phyloP scores from a whole-genome alignment of 352 stramenopile genomes.

The Pythium aphanidermatum region DNA sequence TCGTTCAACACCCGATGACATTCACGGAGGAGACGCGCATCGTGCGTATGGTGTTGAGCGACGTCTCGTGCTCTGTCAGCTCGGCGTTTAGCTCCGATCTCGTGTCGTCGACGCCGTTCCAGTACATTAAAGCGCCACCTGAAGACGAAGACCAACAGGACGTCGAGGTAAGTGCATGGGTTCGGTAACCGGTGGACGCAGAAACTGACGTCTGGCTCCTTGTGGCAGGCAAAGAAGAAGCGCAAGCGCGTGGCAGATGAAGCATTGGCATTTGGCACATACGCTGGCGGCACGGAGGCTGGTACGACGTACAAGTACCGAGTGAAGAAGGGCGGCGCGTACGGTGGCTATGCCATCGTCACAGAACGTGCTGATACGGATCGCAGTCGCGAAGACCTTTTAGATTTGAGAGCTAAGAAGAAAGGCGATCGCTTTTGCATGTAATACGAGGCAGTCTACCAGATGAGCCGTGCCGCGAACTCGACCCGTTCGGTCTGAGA shows the following conservation, averaged over 20 bases:
- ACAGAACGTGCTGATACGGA: constrained; percentile 64
- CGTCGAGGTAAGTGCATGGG: constrained; percentile 23
- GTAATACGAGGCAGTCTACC: constrained; percentile 22
- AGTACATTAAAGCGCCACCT: constrained; percentile 82
- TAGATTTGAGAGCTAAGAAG: constrained; percentile 82
- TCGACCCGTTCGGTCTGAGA: not conserved
- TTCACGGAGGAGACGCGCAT: constrained; percentile 85
- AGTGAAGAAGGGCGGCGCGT: constrained; percentile 79
- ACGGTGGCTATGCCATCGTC: constrained; percentile 83
- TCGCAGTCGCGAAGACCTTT: constrained; percentile 76
- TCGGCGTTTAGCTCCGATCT: constrained; percentile 87
- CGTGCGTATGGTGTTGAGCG: constrained; percentile 86
- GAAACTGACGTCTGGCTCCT: not conserved
- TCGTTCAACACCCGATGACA: constrained; percentile 86
- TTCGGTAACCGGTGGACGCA: no score
- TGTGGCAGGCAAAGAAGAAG: constrained; percentile 28
- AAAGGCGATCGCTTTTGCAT: constrained; percentile 86
- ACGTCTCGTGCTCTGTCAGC: constrained; percentile 81
- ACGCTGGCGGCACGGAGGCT: constrained; percentile 74
- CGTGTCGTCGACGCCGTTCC: constrained; percentile 83
- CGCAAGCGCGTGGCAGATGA: constrained; percentile 55
- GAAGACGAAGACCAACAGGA: constrained; percentile 43
- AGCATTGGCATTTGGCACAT: constrained; percentile 78
- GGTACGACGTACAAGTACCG: constrained; percentile 68
- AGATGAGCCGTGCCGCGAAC: constrained; percentile 8